Evolutionary conservation across 331 rosid genomes (phyloP).

Genomic region (Erythrophleum ivorense): DNA sequence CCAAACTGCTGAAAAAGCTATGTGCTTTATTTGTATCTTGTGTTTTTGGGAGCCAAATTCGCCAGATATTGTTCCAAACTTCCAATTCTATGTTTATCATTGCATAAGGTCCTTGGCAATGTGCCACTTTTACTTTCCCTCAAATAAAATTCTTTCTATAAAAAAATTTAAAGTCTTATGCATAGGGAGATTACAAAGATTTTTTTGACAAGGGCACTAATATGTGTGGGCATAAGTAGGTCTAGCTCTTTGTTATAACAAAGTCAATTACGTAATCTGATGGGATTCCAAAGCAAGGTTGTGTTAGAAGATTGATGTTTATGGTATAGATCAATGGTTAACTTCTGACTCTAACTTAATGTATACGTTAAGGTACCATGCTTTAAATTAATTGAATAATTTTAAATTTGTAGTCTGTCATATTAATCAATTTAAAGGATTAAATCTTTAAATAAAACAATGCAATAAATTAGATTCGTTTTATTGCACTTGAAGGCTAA

Average conservation of each 20-base stretch:
- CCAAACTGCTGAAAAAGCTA: background rate
- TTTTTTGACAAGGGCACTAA: background rate
- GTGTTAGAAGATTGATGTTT: background rate
- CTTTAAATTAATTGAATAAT: background rate
- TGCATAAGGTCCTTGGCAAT: background rate
- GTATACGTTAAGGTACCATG: background rate
- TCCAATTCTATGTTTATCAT: background rate
- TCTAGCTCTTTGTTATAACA: background rate
- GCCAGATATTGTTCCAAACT: background rate
- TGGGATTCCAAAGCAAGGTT: background rate
- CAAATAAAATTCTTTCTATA: background rate
- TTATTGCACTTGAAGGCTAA: constrained; percentile 2
- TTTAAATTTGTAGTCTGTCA: background rate
- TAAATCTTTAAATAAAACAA: background rate
- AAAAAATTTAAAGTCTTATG: background rate
- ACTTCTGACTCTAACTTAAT: background rate
- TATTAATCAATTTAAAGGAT: background rate
- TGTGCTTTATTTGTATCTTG: background rate
- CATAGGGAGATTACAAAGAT: background rate
- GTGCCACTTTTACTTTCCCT: background rate
- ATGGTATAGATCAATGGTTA: background rate
- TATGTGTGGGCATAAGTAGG: background rate
- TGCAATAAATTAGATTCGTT: background rate
- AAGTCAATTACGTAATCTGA: background rate
- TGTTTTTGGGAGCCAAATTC: background rate